Evolutionary conservation across 2,329 filamentous ascomycete species (phyloP), one percentile per base, ranked within the genome.

Genomic region (Capronia americana): DNA sequence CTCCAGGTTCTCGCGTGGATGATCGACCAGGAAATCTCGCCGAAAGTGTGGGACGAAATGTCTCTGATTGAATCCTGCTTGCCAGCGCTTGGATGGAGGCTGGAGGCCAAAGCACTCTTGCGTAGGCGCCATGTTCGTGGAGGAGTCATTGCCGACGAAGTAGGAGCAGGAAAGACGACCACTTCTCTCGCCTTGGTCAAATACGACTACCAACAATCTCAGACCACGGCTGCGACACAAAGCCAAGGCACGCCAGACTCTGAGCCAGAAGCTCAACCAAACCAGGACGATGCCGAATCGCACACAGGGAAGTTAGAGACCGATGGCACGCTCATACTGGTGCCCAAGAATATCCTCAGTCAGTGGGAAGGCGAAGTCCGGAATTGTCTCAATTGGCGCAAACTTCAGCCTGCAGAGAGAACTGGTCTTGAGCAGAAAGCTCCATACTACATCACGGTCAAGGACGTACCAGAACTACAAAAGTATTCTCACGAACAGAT

Each of bases 141-240:
- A 12, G 88, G 88, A 4, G 80, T 90, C 20, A 79, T 90, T 38
- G 87, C 87, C 1, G 87, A 90, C 71, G 81, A 86, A 53, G 87
- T 89, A 38, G 88, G 86, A 0, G 90, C 88, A 72, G 89, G 89
- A 0, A 91, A 91, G 72, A 91, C 88, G 0, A 83, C 87, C 1
- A 83, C 85, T 0, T 83, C 83, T 1, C 79, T 90, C 12, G 87
- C 81, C 0, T 75, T 90, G 8, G 82, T 89, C 32, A 79, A 85
- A 41, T 69, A 38, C 74, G 74, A 66, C 44, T 60, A 63, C 46
- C 72, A 77, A 30, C 34, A 24, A 38, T 34, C 28, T 51, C 12
- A 54, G n/a, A 14, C 46, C 14, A 26, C 32, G 48, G 20, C 20
- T 11, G 12, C 48, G 48, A 26, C 48, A 10, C n/a, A 26, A 24